Conservation (phyloP, 768 basidiomycete genomes). For the Austroboletus festivus region DNA sequence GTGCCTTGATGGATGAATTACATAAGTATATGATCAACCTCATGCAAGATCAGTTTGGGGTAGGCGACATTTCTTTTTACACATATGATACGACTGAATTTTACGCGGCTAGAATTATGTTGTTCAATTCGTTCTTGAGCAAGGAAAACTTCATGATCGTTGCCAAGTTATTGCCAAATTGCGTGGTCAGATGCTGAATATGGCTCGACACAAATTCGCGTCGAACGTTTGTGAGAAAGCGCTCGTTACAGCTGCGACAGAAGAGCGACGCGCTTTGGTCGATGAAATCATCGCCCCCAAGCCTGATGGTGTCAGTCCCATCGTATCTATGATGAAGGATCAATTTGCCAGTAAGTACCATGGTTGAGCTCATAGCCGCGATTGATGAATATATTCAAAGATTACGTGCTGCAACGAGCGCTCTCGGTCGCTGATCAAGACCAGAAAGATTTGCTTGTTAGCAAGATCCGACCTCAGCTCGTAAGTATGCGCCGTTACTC, state of each 20-base stretch:
- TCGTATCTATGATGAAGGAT: conserved; percentile 80
- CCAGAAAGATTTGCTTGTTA: conserved; percentile 65
- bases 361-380: neutral
- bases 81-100: conserved; percentile 3
- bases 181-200: conserved; percentile 70
- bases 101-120: conserved; percentile 76
- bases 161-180: conserved; percentile 63
- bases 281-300: conserved; percentile 74
- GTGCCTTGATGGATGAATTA: conserved; percentile 78
- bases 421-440: conserved; percentile 65
- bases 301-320: conserved; percentile 60
- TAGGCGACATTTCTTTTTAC: conserved; percentile 36
- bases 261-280: conserved; percentile 66
- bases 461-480: conserved; percentile 63
- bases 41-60: conserved; percentile 91
- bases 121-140: conserved; percentile 87
- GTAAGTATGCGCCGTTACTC: conserved; percentile 68
- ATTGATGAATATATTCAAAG: conserved; percentile 34
- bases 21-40: conserved; percentile 65
- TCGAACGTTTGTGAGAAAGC: conserved; percentile 97
- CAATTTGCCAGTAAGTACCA: conserved; percentile 78
- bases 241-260: conserved; percentile 58
- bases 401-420: conserved; percentile 84
- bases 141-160: conserved; percentile 70
- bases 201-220: conserved; percentile 89